A percentile compares a stretch with the other conserved stretches of the same genome.
These are phyloP conservation scores for Fraxinus quadrangulata DNA, from an alignment of 257 asterid species.

Conservation along the genomic window DNA sequence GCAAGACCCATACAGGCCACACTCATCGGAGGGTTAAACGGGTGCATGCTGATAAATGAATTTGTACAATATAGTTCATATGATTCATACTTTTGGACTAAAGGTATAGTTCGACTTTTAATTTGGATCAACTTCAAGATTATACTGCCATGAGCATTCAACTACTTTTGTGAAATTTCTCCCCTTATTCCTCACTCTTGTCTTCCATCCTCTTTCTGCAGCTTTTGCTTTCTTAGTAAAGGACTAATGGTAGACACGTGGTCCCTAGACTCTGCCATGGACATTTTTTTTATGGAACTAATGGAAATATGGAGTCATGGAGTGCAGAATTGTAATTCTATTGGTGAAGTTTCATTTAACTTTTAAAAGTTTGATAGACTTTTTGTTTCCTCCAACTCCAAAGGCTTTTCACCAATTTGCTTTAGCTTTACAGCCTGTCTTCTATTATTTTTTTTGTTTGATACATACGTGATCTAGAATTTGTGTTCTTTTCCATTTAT, in stretches of 20 bases:
- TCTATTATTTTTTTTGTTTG: too few species aligned
- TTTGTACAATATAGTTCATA: background rate
- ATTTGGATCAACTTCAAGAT: background rate
- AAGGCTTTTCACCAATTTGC: too few species aligned
- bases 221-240: background rate
- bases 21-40: conserved; percentile 39
- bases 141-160: background rate
- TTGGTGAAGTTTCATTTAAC: background rate
- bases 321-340: background rate
- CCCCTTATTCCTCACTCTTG: background rate
- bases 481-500: too few species aligned
- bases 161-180: background rate
- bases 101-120: conserved; percentile 19
- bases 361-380: too few species aligned
- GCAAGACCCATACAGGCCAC: conserved; percentile 33
- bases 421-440: too few species aligned
- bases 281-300: background rate
- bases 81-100: conserved; percentile 5
- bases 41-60: conserved; percentile 33
- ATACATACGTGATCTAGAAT: too few species aligned
- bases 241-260: background rate
- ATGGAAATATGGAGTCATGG: background rate
- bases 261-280: background rate
- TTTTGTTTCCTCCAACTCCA: too few species aligned
- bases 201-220: background rate